Conservation (phyloP, 2,329 filamentous ascomycete species). For the Venturia pyrina region DNA sequence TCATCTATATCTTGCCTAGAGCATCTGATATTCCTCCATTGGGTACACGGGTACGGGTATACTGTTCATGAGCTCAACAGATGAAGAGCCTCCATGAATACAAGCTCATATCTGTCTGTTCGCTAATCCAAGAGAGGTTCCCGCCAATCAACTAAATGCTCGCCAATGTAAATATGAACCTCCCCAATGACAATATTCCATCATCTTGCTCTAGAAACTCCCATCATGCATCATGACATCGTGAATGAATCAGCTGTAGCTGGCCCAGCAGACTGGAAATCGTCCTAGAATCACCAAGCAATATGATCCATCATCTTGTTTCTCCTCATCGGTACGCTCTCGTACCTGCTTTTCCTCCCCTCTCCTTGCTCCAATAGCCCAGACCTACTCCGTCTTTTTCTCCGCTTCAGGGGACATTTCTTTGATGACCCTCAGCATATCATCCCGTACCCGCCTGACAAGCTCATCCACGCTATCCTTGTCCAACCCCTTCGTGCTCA, state of each 20-base stretch:
- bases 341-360: background rate
- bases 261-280: background rate
- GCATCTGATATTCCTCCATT: background rate
- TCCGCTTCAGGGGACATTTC: conserved; percentile 22
- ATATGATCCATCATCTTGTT: background rate
- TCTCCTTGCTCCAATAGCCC: background rate
- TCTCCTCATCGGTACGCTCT: background rate
- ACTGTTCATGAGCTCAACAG: background rate
- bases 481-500: conserved; percentile 63
- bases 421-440: conserved; percentile 58
- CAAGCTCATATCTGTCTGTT: background rate
- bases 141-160: background rate
- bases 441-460: conserved; percentile 54
- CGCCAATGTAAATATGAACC: background rate
- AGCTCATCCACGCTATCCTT: conserved; percentile 69
- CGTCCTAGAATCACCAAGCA: background rate
- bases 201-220: background rate
- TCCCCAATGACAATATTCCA: background rate
- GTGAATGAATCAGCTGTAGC: background rate
- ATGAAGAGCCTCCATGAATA: background rate
- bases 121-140: background rate
- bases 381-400: background rate
- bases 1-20: background rate
- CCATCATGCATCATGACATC: background rate
- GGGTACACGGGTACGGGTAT: background rate